Evolutionary conservation across 2,329 filamentous ascomycete genomes (phyloP), one percentile per base, ranked within the genome.

Genomic region (Beauveria australis): DNA sequence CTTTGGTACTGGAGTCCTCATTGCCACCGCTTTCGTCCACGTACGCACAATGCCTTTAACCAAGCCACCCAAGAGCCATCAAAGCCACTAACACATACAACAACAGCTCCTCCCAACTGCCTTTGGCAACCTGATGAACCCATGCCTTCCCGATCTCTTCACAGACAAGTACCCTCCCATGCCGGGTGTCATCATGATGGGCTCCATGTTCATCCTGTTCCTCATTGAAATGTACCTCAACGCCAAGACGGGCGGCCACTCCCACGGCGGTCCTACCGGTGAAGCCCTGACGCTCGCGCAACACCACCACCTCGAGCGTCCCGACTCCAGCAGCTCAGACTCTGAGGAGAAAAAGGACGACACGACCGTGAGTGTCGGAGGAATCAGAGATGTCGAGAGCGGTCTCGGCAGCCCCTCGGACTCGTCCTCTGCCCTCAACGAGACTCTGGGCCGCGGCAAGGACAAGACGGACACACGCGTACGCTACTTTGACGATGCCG

Each of bases 1-100:
- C 66, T 87, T 88, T 64, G 85, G 87, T 69, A 90, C 87, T 0
- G 87, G 87, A 63, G 87, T 90, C 19, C 76, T 90, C 43, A 82
- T 90, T 61, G 87, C 87, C 28, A 90, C 87, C 2, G 87, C 87
- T 3, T 90, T 90, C 65, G 87, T 89, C 22, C 87, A 90, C 78
- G 78, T 85, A 67, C 66, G 78, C 71, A 14, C 7, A 5, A 14
- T 1, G 5, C 5, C 30, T 10, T 0, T 22, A 22, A 12, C 30
- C 10, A 33, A 33, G 30, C 30, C 30, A 4, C 5, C 41, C 1
- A 1, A 14, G 19, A 22, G n/a, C 40, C 22, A 28, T 37, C 6
- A 49, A 28, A 49, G 61, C 61, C 59, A 33, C 22, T 41, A 19
- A 3, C 33, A n/a, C 24, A 1, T 8, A 14, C 33, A 37, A 5